Base-by-base conservation (phyloP, 2,329 filamentous ascomycete species). In the Cercospora nicotianae region DNA sequence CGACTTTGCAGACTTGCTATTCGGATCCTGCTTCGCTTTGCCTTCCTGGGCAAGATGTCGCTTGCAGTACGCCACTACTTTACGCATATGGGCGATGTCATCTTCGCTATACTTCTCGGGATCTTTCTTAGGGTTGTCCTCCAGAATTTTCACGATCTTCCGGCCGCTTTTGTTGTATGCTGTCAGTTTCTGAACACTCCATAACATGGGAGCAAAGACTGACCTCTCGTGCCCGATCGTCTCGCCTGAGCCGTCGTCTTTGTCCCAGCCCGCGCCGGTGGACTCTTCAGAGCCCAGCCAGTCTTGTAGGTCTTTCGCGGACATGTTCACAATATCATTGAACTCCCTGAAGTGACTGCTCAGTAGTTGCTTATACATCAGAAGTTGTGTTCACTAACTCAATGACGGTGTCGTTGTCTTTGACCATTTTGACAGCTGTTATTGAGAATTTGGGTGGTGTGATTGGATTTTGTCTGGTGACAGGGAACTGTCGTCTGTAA, bases 271-370 rank as follows among this genome's bases (percentile, higher is more conserved):
- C 1, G 87, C 83, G 18, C 81, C 82, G 59, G 82, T 81, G 9
- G 87, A 90, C 33, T 87, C 83, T n/a, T 85, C 82, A 6, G 83
- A 82, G 69, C 86, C 82, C 26, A 90, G 83, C 89, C 88, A 90
- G 26, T 83, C 80, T 72, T 87, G 83, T 16, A 91, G 82, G 70
- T 90, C 87, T 1, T 81, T 77, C 1, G 87, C 81, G 10, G 82
- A 84, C 88, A 91, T 90, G 77, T 90, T 90, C 76, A 90, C 87
- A 58, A 89, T 78, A 45, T 86, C 82, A 69, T 90, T 89, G 81
- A 90, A 91, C 75, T 90, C 87, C 60, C 84, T 83, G 69, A 3
- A 31, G 60, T 42, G 28, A 51, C 7, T 10, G 23, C 18, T 39
- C 30, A 63, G 42, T 20, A 13, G 16, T 39, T 30, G 26, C 13